phyloP scores from a whole-genome alignment of 305 asterid species.

The Striga hermonthica region DNA sequence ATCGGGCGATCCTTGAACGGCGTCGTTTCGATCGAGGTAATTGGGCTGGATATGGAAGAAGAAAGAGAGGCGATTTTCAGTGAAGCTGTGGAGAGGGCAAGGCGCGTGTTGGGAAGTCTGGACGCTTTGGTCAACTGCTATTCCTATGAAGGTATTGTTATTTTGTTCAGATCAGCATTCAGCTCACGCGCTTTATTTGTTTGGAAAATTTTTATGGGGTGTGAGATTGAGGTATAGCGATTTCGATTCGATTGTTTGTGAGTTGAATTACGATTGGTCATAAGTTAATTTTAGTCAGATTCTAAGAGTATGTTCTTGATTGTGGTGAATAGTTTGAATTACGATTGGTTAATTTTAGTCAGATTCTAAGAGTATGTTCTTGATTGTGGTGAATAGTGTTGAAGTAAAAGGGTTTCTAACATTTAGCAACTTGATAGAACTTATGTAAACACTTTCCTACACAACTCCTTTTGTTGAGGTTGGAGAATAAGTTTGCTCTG shows the following conservation, averaged over 20 bases:
- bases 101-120: slow-evolving; percentile 47
- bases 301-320: no score
- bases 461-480: neutral
- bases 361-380: no score
- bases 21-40: slow-evolving; percentile 51
- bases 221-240: neutral
- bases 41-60: slow-evolving; percentile 70
- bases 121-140: slow-evolving; percentile 82
- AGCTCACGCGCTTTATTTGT: neutral
- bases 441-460: neutral
- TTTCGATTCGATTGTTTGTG: neutral
- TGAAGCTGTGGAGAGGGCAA: slow-evolving; percentile 67
- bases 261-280: neutral
- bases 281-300: no score
- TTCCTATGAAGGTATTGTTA: slow-evolving; percentile 61
- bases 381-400: neutral
- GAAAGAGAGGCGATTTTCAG: slow-evolving; percentile 51
- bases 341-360: neutral
- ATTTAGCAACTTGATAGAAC: neutral
- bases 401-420: neutral
- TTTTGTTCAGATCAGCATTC: neutral
- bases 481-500: neutral
- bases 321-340: neutral
- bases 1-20: slow-evolving; percentile 46
- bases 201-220: neutral